Evolutionary conservation across 2,329 filamentous ascomycete species (phyloP), one percentile per base, ranked within the genome.

Genomic region (Fusarium decemcellulare): DNA sequence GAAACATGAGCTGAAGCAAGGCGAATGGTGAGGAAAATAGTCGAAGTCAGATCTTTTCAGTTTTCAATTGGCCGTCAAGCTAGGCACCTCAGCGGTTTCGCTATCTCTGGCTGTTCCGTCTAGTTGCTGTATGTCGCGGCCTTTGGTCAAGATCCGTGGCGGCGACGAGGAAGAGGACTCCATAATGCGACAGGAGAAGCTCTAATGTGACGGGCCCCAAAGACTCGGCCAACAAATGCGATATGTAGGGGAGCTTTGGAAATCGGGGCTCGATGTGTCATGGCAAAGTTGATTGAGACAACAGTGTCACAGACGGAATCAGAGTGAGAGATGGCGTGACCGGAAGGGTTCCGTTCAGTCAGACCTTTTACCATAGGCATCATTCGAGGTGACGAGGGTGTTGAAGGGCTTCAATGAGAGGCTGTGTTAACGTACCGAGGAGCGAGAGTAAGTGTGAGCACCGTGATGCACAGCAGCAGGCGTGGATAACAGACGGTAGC

Each of bases 1-100:
- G 10, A 23, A 40, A 39, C 11, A 36, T 10, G 34, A 56, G 36
- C 12, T 56, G 34, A 23, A 34, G 23, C 14, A 12, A 47, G 55
- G 23, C 32, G 46, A 27, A 32, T 16, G 30, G 34, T 58, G 32
- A 64, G 44, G 46, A 44, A 53, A 47, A 37, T 44, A 61, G 64
- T 68, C 64, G 67, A 72, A 70, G 85, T 93, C 91, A 92, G 91
- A 87, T 92, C 90, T 93, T 92, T 92, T 92, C 89, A 92, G 89
- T 92, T 88, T 86, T 79, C 73, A 75, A 74, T 76, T 79, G 75
- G 78, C 82, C 86, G 78, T 88, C 84, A 88, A 78, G 67, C 82
- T 81, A 77, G 79, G 76, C 78, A 82, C 82, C 78, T 73, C 85
- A 81, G 77, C 85, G 86, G 87, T 79, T 88, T 83, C 78, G 76